phyloP scores from a whole-genome alignment of 2,329 filamentous ascomycete genomes.

The Pseudogymnoascus sp. region DNA sequence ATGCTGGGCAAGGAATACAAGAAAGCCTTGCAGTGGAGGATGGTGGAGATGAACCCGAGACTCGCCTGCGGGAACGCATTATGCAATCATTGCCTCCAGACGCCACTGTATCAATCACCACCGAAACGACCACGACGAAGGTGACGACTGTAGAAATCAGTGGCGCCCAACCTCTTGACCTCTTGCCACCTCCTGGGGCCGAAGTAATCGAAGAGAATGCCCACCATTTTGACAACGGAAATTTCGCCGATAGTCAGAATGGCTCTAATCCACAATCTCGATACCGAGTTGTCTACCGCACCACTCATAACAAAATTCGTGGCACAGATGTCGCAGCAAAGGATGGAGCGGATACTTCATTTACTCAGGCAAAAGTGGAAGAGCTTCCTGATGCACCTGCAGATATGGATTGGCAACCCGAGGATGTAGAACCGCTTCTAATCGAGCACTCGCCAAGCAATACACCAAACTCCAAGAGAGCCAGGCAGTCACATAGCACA shows the following conservation, averaged over 20 bases:
- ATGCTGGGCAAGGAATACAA: slow-evolving; percentile 25
- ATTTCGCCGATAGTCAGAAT: slow-evolving; percentile 18
- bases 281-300: slow-evolving; percentile 45
- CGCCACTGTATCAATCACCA: slow-evolving; percentile 51
- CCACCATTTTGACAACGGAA: slow-evolving; percentile 18
- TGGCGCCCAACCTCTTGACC: slow-evolving; percentile 40
- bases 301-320: slow-evolving; percentile 43
- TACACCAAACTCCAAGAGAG: slow-evolving; percentile 26
- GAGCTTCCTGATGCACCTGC: not conserved
- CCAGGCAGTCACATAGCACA: slow-evolving; percentile 18
- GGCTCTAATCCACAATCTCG: slow-evolving; percentile 17
- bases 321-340: slow-evolving; percentile 32
- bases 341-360: slow-evolving; percentile 20
- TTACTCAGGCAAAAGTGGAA: slow-evolving; percentile 4
- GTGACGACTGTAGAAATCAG: slow-evolving; percentile 56
- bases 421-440: not conserved
- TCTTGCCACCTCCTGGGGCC: slow-evolving; percentile 48
- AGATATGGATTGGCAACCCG: not conserved
- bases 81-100: slow-evolving; percentile 45
- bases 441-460: not conserved
- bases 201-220: slow-evolving; percentile 46
- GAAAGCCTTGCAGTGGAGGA: slow-evolving; percentile 27
- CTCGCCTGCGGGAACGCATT: slow-evolving; percentile 44
- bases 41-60: slow-evolving; percentile 38
- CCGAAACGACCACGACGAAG: slow-evolving; percentile 50